Evolutionary conservation across 2,329 filamentous ascomycete species (phyloP).

Genomic region (Pezicula radicicola): DNA sequence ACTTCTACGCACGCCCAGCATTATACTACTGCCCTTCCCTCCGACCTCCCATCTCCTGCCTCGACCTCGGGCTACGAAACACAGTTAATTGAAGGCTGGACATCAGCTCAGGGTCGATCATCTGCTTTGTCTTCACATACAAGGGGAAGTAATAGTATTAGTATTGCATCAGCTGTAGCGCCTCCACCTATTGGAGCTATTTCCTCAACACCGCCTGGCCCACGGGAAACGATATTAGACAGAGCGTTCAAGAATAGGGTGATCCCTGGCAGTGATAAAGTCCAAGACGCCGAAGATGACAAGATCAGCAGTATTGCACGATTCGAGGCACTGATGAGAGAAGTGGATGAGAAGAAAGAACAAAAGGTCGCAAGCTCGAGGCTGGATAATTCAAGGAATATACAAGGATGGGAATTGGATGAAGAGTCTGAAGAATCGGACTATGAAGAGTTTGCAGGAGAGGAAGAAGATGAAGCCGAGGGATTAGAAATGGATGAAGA

Average conservation of each 20-base stretch:
- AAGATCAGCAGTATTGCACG: conserved; percentile 62
- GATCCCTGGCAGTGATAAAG: conserved; percentile 57
- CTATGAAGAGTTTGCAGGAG: conserved; percentile 32
- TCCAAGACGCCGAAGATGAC: conserved; percentile 48
- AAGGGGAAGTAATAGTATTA: conserved; percentile 52
- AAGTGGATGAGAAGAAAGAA: conserved; percentile 48
- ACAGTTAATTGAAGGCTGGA: conserved; percentile 60
- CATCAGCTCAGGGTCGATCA: conserved; percentile 54
- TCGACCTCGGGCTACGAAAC: conserved; percentile 50
- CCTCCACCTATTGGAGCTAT: conserved; percentile 31
- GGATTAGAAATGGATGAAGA: conserved; percentile 12
- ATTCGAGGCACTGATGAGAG: conserved; percentile 64
- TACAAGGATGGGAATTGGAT: conserved; percentile 20
- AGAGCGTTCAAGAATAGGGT: conserved; percentile 61
- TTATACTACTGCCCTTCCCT: conserved; percentile 49
- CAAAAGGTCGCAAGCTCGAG: conserved; percentile 1
- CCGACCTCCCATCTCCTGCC: conserved; percentile 55
- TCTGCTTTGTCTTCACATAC: conserved; percentile 54
- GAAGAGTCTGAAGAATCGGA: conserved; percentile 38
- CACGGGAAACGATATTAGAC: conserved; percentile 65
- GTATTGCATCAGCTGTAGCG: conserved; percentile 47
- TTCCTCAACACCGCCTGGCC: conserved; percentile 38
- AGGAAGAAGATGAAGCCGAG: conserved; percentile 28
- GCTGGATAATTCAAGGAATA: conserved; percentile 24
- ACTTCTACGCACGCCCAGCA: conserved; percentile 40